Evolutionary conservation across 2,329 filamentous ascomycete species (phyloP).

Genomic region (Apiospora pterosperma): DNA sequence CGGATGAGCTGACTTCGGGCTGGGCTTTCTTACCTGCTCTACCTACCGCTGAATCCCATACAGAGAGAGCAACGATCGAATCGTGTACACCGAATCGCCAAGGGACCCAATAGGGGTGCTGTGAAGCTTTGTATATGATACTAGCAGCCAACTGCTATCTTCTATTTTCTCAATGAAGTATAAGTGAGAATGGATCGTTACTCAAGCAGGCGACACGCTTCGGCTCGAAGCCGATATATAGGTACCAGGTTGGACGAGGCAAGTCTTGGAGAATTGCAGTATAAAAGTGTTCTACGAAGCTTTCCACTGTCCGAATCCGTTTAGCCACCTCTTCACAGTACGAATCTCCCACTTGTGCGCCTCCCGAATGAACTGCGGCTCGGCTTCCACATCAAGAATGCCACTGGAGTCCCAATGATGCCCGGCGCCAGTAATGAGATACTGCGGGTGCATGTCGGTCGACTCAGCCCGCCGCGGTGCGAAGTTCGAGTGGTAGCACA

Average conservation of each 20-base stretch:
- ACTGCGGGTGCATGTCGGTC: conserved; percentile 42
- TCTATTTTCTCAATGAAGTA: too few species aligned
- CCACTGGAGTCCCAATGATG: conserved; percentile 50
- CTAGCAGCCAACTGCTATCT: background rate
- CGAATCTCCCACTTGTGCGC: conserved; percentile 48
- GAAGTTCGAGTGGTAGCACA: conserved; percentile 46
- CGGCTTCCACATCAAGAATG: conserved; percentile 34
- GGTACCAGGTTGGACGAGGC: background rate
- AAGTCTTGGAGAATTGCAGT: background rate
- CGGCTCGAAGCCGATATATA: background rate
- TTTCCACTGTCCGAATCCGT: conserved; percentile 25
- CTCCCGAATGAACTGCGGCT: conserved; percentile 48
- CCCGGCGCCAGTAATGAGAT: conserved; percentile 46
- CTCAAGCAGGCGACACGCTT: too few species aligned
- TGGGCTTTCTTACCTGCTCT: too few species aligned
- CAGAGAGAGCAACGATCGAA: too few species aligned
- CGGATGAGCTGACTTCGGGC: background rate
- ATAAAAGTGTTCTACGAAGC: background rate
- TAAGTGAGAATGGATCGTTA: too few species aligned
- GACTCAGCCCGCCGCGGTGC: conserved; percentile 29
- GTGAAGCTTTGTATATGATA: too few species aligned
- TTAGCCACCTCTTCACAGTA: conserved; percentile 45
- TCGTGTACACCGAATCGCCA: too few species aligned
- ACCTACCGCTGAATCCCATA: too few species aligned
- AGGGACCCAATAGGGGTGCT: too few species aligned